phyloP scores from a whole-genome alignment of 495 filamentous ascomycete genomes.

The Hyaloscypha variabilis region DNA sequence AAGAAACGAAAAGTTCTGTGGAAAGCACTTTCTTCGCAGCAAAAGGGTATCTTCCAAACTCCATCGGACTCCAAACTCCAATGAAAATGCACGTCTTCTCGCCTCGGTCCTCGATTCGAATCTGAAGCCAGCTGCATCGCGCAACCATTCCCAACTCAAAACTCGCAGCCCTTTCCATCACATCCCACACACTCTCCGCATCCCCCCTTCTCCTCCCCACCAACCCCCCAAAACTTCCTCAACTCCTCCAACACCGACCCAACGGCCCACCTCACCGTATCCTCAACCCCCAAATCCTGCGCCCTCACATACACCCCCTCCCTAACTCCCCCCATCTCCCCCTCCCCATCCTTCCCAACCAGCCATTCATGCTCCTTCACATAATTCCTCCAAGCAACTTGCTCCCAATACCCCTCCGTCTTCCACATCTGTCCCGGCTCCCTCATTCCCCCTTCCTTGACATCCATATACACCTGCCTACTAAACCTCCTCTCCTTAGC shows the following conservation, averaged over 20 bases:
- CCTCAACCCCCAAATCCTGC: conserved; percentile 14
- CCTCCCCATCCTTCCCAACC: conserved; percentile 4
- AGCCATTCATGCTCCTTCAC: conserved; percentile 15
- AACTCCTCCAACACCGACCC: background rate
- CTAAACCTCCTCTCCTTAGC: background rate
- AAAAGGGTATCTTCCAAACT: too few relatives aligned
- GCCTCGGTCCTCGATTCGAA: too few relatives aligned
- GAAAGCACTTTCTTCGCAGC: too few relatives aligned
- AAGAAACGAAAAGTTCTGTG: too few relatives aligned
- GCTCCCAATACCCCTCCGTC: conserved; percentile 26
- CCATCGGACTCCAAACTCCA: too few relatives aligned
- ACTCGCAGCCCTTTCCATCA: too few relatives aligned
- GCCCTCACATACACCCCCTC: conserved; percentile 1
- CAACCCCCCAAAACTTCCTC: background rate
- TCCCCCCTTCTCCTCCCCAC: too few relatives aligned
- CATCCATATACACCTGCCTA: conserved; percentile 9
- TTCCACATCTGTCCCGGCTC: conserved; percentile 21
- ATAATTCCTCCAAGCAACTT: conserved; percentile 24
- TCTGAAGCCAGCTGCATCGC: too few relatives aligned
- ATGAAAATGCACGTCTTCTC: too few relatives aligned
- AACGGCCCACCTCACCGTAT: conserved; percentile 6
- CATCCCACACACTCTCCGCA: too few relatives aligned
- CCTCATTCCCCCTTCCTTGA: conserved; percentile 9
- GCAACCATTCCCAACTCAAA: too few relatives aligned
- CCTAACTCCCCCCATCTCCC: background rate